Evolutionary conservation across 768 basidiomycete species (phyloP), one percentile per base, ranked within the genome.

Genomic region (Punctularia strigosozonata): DNA sequence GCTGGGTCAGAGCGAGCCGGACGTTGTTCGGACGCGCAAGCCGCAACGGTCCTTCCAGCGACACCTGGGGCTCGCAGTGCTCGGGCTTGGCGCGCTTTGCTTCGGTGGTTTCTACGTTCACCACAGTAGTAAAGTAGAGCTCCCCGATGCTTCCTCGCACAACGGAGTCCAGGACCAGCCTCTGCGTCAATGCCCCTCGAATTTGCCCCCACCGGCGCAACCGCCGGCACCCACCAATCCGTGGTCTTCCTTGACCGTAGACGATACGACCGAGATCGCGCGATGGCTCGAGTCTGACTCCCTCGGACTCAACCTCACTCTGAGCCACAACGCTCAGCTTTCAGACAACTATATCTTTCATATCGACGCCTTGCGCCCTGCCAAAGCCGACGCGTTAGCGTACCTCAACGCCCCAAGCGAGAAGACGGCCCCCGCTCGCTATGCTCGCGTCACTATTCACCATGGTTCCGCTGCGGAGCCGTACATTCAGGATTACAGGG

Each of bases 321-420:
- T 43, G 6, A 46, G 50, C 3, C 48, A 46, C 18, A 28, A 47
- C 5, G 60, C 65, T 2, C 38, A 33, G 7, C 37, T 61, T 6
- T 62, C 66, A 0, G 73, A 77, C 46, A 76, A 78, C 50, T 52
- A 61, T 42, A 52, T 76, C 28, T 71, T 60, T 49, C 49, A 64
- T 40, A 64, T 79, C 40, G 76, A 77, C 42, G 52, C 60, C 0
- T 67, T 61, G 38, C 60, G 61, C 21, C 75, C 76, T 1, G 43
- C 63, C 0, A 79, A 79, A 51, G 44, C 47, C 3, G 65, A 57
- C 15, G 69, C 66, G 4, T 53, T 76, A 12, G 54, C 53, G 0
- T 74, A 75, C 47, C 52, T 77, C 25, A 55, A 65, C 3, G 50
- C 55, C 6, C 57, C 64, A 6, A 39, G 37, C 6, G 36, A 44